Evolutionary conservation across 352 stramenopile genomes (phyloP).

Genomic region (Phytophthora syringae): DNA sequence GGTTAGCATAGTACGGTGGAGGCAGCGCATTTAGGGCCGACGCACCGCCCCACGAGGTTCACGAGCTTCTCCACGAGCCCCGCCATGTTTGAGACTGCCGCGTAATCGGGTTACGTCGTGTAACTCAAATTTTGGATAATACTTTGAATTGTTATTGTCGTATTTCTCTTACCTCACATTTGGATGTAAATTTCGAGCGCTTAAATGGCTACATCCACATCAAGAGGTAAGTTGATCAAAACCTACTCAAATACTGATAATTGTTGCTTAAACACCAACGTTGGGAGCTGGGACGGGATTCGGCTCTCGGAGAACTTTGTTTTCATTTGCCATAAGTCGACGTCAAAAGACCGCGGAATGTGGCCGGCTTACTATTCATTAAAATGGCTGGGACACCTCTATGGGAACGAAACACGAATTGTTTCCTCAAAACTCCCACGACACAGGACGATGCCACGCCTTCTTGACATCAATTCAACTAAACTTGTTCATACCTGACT

Average conservation of each 20-base stretch:
- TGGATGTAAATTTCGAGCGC: no score
- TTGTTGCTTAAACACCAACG: no score
- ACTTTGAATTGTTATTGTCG: no score
- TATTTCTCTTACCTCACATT: no score
- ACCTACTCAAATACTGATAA: no score
- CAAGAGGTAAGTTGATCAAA: no score
- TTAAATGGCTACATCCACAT: no score
- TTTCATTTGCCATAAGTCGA: no score
- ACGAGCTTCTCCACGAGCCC: conserved; percentile 90
- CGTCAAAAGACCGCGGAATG: no score
- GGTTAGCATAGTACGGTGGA: conserved; percentile 3
- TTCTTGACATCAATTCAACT: conserved; percentile 28
- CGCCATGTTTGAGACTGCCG: conserved; percentile 49
- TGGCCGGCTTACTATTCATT: conserved; percentile 16
- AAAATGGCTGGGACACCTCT: conserved; percentile 14
- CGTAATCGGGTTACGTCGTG: background rate
- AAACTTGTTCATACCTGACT: conserved; percentile 19
- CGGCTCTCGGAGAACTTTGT: no score
- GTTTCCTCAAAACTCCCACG: conserved; percentile 25
- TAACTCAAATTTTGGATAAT: no score
- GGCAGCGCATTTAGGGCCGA: background rate
- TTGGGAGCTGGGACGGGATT: no score
- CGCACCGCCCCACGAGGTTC: conserved; percentile 79
- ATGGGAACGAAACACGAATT: conserved; percentile 7
- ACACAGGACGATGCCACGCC: conserved; percentile 4